Evolutionary conservation across 2,329 filamentous ascomycete genomes (phyloP).

Genomic region (Fusarium subtropicale): DNA sequence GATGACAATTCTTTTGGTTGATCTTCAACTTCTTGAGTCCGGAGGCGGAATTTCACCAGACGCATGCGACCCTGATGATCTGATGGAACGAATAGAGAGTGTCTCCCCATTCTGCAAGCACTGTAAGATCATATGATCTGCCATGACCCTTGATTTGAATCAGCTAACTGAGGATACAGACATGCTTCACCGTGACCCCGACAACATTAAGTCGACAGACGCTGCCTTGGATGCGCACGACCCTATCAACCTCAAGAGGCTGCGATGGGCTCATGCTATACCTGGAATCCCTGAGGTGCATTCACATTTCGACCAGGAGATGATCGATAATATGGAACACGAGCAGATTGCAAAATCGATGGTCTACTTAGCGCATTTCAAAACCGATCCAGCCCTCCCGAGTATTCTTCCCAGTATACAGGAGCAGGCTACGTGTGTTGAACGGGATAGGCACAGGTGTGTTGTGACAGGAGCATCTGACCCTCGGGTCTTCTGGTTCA

Average conservation of each 20-base stretch:
- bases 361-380: fast-evolving
- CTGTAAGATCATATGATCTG: background rate
- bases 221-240: background rate
- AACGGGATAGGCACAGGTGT: background rate
- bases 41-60: no score
- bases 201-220: background rate
- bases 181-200: background rate
- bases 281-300: no score
- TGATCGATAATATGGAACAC: background rate
- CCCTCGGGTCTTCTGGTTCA: background rate
- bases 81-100: background rate
- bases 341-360: background rate
- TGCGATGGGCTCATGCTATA: no score
- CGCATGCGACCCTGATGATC: no score
- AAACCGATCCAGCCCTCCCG: fast-evolving
- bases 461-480: background rate
- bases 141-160: background rate
- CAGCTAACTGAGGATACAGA: background rate
- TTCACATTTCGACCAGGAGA: no score
- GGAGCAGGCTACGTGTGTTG: background rate
- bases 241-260: background rate
- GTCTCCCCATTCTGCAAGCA: background rate
- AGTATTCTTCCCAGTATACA: background rate
- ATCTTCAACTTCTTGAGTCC: no score
- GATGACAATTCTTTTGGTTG: no score